phyloP scores from a whole-genome alignment of 257 asterid species.

The Solanum lignicaule region DNA sequence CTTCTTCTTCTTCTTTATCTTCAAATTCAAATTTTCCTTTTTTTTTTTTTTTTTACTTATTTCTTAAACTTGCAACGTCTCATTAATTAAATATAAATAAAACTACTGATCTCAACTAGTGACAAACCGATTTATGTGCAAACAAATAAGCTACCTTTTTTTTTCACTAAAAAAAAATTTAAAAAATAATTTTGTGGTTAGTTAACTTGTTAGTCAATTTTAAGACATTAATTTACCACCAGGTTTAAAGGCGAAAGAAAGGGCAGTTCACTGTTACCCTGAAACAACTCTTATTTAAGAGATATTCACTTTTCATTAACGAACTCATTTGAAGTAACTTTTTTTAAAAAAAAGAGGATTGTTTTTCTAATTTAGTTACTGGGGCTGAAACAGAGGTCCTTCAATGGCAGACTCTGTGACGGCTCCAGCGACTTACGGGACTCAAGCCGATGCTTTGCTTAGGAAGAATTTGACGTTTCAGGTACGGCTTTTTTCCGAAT shows the following conservation, averaged over 20 bases:
- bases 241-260: not conserved
- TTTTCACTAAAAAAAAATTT: not conserved
- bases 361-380: not conserved
- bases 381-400: not conserved
- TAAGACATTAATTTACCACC: not conserved
- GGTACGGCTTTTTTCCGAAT: not conserved
- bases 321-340: not conserved
- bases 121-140: not conserved
- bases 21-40: not conserved
- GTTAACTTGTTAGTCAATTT: not conserved
- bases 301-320: not conserved
- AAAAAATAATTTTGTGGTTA: not conserved
- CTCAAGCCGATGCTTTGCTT: not conserved
- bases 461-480: not conserved
- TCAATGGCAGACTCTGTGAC: not conserved
- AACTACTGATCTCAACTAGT: not conserved
- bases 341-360: not conserved
- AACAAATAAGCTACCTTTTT: not conserved
- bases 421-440: not conserved
- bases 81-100: not conserved
- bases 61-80: not conserved
- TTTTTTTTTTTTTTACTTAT: not conserved
- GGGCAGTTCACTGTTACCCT: not conserved
- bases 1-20: not conserved
- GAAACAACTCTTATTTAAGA: not conserved